These are phyloP conservation scores for Mitragyna speciosa DNA, from an alignment of 257 asterid genomes.

Conservation along the genomic window DNA sequence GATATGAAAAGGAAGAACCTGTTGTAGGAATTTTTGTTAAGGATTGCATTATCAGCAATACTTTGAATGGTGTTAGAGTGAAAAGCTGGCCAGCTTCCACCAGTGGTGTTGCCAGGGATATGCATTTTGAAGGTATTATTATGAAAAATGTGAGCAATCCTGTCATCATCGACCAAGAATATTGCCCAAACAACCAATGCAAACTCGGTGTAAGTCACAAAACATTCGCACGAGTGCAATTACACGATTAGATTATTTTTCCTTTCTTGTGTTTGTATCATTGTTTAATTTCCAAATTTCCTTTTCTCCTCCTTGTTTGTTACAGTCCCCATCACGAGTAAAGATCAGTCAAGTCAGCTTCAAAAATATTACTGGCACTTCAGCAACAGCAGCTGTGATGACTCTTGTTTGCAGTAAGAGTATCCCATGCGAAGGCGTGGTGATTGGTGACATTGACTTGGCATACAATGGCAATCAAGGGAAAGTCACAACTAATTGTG, in stretches of 20 bases:
- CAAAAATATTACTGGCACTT: conserved; percentile 40
- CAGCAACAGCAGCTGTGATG: conserved; percentile 24
- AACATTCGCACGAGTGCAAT: too few relatives aligned
- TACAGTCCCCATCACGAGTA: conserved; percentile 26
- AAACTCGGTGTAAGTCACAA: neutral
- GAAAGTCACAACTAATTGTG: conserved; percentile 30
- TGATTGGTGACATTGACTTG: conserved; percentile 44
- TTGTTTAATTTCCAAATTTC: neutral
- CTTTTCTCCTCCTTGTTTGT: neutral
- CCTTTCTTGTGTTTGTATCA: too few relatives aligned
- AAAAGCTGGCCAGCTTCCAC: conserved; percentile 27
- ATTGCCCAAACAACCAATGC: conserved; percentile 27
- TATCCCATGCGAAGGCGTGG: conserved; percentile 44
- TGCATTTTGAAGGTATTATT: conserved; percentile 26
- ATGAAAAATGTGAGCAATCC: conserved; percentile 29
- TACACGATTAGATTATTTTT: too few relatives aligned
- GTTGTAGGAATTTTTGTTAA: conserved; percentile 22
- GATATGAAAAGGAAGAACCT: conserved; percentile 12
- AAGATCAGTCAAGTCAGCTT: conserved; percentile 25
- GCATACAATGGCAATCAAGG: conserved; percentile 33
- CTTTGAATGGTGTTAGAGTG: conserved; percentile 22
- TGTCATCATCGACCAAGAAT: conserved; percentile 26
- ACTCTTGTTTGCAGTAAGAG: conserved; percentile 40
- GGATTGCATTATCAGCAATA: conserved; percentile 15
- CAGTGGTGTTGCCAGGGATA: neutral